Conservation (phyloP, 495 filamentous ascomycete species). For the Hypoxylon lienhwacheense region DNA sequence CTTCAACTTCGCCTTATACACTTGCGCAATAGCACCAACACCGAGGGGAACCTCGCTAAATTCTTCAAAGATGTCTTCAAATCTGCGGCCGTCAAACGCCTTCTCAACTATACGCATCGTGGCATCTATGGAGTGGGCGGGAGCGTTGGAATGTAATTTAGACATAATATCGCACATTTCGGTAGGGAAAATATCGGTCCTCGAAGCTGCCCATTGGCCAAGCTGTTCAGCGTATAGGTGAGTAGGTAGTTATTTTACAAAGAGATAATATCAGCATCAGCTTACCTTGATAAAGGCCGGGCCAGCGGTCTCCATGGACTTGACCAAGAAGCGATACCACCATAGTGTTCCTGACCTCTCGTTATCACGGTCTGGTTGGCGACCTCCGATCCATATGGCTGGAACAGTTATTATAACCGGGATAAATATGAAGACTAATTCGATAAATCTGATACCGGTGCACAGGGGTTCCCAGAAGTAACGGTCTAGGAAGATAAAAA, state of each 20-base stretch:
- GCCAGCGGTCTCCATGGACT: constrained; percentile 88
- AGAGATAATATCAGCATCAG: not conserved
- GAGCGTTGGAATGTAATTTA: constrained; percentile 89
- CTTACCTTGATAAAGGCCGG: constrained; percentile 96
- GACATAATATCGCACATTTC: constrained; percentile 94
- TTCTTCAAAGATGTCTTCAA: constrained; percentile 95
- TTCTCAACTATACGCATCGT: constrained; percentile 77
- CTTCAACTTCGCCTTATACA: constrained; percentile 93
- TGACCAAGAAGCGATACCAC: constrained; percentile 93
- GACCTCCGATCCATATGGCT: constrained; percentile 72
- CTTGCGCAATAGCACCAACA: constrained; percentile 96
- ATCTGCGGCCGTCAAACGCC: constrained; percentile 77
- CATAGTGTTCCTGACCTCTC: constrained; percentile 80
- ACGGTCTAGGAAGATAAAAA: constrained; percentile 65
- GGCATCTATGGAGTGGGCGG: constrained; percentile 79
- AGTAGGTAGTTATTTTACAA: constrained; percentile 15
- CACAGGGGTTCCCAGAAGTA: constrained; percentile 86
- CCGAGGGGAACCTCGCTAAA: constrained; percentile 90
- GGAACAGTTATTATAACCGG: constrained; percentile 83
- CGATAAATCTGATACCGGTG: constrained; percentile 82
- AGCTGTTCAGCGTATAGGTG: constrained; percentile 58
- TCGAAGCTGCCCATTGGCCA: constrained; percentile 97
- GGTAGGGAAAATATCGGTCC: constrained; percentile 95
- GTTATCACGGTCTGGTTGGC: constrained; percentile 60
- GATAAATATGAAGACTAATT: constrained; percentile 84